Percentiles rank a stretch among this genome's conserved stretches.
Conservation (phyloP, 1,284 basidiomycete genomes). For the Golubevia pallescens region DNA sequence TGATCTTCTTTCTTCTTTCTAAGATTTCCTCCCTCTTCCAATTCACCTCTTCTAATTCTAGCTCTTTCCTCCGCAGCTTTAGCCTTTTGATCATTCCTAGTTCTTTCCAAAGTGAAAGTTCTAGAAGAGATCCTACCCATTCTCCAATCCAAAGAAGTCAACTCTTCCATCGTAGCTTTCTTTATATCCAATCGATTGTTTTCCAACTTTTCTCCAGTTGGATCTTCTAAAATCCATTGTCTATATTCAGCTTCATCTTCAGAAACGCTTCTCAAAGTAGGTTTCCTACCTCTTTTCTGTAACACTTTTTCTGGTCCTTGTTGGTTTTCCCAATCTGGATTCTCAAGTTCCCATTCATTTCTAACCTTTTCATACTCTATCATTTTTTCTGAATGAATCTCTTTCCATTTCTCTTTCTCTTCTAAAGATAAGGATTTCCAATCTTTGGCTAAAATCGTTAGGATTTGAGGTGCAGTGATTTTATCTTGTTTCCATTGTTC, state of each 20-base stretch:
- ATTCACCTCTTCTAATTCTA: constrained; percentile 9
- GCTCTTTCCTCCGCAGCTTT: constrained; percentile 20
- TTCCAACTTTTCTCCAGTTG: constrained; percentile 3
- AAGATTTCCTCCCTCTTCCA: constrained; percentile 13
- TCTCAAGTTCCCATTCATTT: constrained; percentile 8
- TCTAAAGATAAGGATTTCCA: neutral
- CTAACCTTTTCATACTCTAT: constrained; percentile 18
- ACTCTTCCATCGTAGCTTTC: neutral
- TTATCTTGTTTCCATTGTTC: no score
- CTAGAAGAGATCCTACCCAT: constrained; percentile 43
- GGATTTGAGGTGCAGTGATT: no score
- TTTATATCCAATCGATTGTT: neutral
- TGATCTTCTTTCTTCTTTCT: constrained; percentile 18
- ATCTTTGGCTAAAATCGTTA: no score
- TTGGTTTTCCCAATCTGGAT: constrained; percentile 31
- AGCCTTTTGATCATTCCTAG: constrained; percentile 33
- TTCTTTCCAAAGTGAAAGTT: constrained; percentile 50
- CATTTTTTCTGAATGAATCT: constrained; percentile 22
- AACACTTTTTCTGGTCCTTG: constrained; percentile 23
- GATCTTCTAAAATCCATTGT: constrained; percentile 22
- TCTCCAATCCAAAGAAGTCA: constrained; percentile 7
- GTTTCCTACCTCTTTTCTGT: constrained; percentile 9
- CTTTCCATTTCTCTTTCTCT: constrained; percentile 22
- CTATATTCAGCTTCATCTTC: constrained; percentile 44
- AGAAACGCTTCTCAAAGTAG: constrained; percentile 32